Base-by-base conservation (phyloP, 225 moss, liverwort and hornwort species). In the Ulota crispa region DNA sequence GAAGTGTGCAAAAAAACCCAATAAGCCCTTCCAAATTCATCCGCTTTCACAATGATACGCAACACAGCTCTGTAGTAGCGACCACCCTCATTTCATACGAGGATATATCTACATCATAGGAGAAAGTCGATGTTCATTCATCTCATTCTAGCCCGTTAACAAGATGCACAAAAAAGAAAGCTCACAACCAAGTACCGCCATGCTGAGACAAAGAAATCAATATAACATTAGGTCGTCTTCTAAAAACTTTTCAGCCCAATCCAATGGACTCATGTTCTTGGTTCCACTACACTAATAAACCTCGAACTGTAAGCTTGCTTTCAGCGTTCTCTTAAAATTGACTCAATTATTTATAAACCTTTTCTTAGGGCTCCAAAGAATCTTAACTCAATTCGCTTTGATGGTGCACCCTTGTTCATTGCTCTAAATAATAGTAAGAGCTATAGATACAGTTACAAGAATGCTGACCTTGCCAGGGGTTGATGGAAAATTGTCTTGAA, bases 381-480 rank as follows among this genome's bases (percentile, higher is more conserved):
- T 5, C 21, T 36, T 28, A 55, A 61, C 32, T 31, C 10, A 3
- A 39, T 0, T 36, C 68, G 6, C 15, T 34, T 24, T 12, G 8
- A 61, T 34, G 2, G 60, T 37, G 37, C 6, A 72, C 61, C 21
- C 31, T 66, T 36, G 7, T 36, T 68, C 77, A 76, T 74, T 75
- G 55, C 16, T 81, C 26, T n/a, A 26, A 13, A 59, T 20, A 16
- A 68, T 73, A 67, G 23, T 31, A 73, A 74, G 10, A 59, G 24
- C 67, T 84, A 78, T 32, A 64, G 53, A 55, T 83, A 59, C 70
- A 82, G 75, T 61, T 74, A 54, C 63, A 77, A 78, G 81, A 86
- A 27, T 69, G 87, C 87, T 82, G 80, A 88, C 91, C 91, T 91
- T 91, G 86, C 91, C 91, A 87, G 91, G 88, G 34, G 91, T 91